Percentiles rank a stretch among this genome's conserved stretches.
These are phyloP conservation scores for Irpex lacteus DNA, from an alignment of 1,284 basidiomycete genomes.

Conservation along the genomic window DNA sequence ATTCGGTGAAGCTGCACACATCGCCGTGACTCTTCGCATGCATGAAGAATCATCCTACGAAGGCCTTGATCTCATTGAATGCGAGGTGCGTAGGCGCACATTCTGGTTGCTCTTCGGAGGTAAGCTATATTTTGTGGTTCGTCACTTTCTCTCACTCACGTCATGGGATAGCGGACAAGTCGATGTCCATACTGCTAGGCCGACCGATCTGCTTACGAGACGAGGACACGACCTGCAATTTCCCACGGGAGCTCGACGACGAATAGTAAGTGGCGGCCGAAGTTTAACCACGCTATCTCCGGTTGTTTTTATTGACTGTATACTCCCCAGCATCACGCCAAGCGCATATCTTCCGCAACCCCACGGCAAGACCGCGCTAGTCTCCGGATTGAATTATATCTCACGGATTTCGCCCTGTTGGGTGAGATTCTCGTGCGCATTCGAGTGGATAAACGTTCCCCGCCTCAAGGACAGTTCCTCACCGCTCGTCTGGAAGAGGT, in stretches of 20 bases:
- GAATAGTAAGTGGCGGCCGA: slow-evolving; percentile 63
- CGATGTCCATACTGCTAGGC: slow-evolving; percentile 80
- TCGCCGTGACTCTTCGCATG: slow-evolving; percentile 77
- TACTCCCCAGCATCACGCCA: slow-evolving; percentile 63
- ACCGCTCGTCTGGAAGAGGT: slow-evolving; percentile 79
- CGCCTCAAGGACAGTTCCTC: slow-evolving; percentile 78
- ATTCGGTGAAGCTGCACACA: slow-evolving; percentile 79
- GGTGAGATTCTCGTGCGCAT: slow-evolving; percentile 83
- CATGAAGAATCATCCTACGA: slow-evolving; percentile 82
- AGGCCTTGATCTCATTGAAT: slow-evolving; percentile 80
- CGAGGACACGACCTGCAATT: slow-evolving; percentile 84
- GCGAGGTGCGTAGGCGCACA: slow-evolving; percentile 74
- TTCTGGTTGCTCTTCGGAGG: slow-evolving; percentile 88
- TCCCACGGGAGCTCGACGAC: slow-evolving; percentile 82
- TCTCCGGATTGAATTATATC: slow-evolving; percentile 84
- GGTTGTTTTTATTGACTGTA: slow-evolving; percentile 29
- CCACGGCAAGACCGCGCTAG: slow-evolving; percentile 75
- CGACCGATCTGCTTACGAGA: slow-evolving; percentile 80
- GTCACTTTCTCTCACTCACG: neutral
- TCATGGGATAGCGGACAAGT: slow-evolving; percentile 68
- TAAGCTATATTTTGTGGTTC: slow-evolving; percentile 30
- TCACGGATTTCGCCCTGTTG: slow-evolving; percentile 77
- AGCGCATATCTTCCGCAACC: slow-evolving; percentile 80
- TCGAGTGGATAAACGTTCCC: slow-evolving; percentile 79
- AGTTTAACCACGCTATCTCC: slow-evolving; percentile 12